These are phyloP conservation scores for Vicia sativa DNA, from an alignment of 306 rosid species.

Conservation along the genomic window DNA sequence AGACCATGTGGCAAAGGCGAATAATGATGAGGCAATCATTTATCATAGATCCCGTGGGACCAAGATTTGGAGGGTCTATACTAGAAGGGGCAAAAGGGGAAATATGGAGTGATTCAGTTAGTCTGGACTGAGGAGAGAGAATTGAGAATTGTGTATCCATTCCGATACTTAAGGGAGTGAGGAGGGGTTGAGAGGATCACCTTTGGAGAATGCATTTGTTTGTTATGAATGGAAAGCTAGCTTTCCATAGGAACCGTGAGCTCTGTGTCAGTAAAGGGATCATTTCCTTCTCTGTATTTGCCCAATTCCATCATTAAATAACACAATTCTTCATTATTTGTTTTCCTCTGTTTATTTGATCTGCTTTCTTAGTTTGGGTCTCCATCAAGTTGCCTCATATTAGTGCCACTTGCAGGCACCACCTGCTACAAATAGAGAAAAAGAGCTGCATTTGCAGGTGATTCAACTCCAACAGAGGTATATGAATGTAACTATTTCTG, in stretches of 20 bases:
- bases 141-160: background rate
- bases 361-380: too few species aligned
- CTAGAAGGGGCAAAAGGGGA: background rate
- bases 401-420: slow-evolving; percentile 54
- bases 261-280: background rate
- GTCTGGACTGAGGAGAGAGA: background rate
- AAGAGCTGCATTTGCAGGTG: slow-evolving; percentile 66
- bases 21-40: background rate
- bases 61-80: background rate
- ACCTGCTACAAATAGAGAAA: slow-evolving; percentile 61
- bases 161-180: background rate
- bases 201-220: background rate
- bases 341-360: too few species aligned
- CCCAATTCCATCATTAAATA: background rate
- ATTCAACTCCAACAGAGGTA: slow-evolving; percentile 83
- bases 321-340: too few species aligned
- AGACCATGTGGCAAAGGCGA: background rate
- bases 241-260: background rate
- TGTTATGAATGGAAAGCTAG: background rate
- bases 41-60: background rate
- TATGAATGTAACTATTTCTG: slow-evolving; percentile 35
- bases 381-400: slow-evolving; percentile 17
- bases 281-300: background rate
- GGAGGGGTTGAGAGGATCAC: background rate
- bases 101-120: background rate